Percentiles rank a stretch among this genome's conserved stretches.
Evolutionary conservation across 352 stramenopile genomes (phyloP).

Genomic region (Globisporangium spinosum): DNA sequence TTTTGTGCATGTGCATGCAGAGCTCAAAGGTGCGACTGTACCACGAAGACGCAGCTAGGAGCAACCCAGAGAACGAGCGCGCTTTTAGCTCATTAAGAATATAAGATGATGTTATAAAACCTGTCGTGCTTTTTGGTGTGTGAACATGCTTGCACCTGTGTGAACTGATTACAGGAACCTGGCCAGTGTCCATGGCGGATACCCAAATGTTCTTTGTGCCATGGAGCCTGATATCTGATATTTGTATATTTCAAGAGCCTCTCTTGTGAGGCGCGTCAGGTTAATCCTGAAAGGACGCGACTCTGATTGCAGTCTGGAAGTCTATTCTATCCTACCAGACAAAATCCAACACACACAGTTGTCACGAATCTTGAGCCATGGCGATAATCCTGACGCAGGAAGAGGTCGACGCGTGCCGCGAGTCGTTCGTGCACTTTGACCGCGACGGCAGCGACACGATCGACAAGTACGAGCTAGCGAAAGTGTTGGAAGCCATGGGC

Average conservation of each 20-base stretch:
- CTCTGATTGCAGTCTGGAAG: neutral
- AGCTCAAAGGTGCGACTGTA: neutral
- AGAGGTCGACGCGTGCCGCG: conserved; percentile 94
- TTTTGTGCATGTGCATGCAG: neutral
- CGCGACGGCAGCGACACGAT: conserved; percentile 95
- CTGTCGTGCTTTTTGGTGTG: neutral
- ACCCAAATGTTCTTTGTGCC: neutral
- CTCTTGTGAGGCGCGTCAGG: neutral
- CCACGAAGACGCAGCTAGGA: neutral
- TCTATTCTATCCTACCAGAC: neutral
- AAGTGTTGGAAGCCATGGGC: conserved; percentile 96
- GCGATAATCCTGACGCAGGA: conserved; percentile 92
- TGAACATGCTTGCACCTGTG: neutral
- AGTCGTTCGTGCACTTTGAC: conserved; percentile 97
- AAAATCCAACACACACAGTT: neutral
- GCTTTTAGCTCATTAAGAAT: conserved; percentile 9
- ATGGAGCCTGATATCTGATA: neutral
- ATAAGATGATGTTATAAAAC: conserved; percentile 9
- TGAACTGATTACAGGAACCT: neutral
- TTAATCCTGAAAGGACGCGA: neutral
- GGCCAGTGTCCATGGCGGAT: neutral
- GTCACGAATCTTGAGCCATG: conserved; percentile 12
- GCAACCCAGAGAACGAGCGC: neutral
- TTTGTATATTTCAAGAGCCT: neutral
- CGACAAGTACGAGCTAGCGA: conserved; percentile 92